Conservation (phyloP, 1,284 basidiomycete species). For the Ganoderma boninense region DNA sequence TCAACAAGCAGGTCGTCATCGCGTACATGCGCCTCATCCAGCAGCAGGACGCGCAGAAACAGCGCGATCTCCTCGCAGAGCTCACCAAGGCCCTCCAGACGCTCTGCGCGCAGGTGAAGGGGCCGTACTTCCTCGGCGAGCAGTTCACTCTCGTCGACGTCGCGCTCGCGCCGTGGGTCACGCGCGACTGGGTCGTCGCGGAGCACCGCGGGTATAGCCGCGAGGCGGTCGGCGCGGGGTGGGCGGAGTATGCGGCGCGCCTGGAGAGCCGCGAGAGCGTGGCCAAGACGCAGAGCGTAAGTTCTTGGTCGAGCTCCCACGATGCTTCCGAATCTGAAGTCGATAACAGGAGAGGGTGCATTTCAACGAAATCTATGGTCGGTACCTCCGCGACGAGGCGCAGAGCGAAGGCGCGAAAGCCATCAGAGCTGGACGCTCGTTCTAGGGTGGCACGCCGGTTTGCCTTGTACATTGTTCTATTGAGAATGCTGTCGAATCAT, state of each 20-base stretch:
- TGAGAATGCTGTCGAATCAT: too few species aligned
- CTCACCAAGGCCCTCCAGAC: slow-evolving; percentile 46
- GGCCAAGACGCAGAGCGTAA: slow-evolving; percentile 58
- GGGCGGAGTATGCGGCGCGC: slow-evolving; percentile 54
- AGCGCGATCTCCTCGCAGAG: slow-evolving; percentile 5
- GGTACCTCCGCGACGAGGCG: slow-evolving; percentile 65
- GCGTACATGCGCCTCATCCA: slow-evolving; percentile 60
- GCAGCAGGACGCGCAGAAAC: slow-evolving; percentile 59
- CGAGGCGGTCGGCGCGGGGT: slow-evolving; percentile 52
- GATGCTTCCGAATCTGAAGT: neutral
- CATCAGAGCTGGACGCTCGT: slow-evolving; percentile 34
- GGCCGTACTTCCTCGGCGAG: slow-evolving; percentile 67
- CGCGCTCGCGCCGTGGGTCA: slow-evolving; percentile 66
- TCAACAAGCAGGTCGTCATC: slow-evolving; percentile 60
- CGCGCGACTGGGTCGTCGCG: slow-evolving; percentile 55
- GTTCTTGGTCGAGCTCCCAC: slow-evolving; percentile 36
- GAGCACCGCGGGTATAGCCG: slow-evolving; percentile 60
- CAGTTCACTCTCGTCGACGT: slow-evolving; percentile 66
- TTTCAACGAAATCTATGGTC: slow-evolving; percentile 57
- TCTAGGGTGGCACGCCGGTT: neutral
- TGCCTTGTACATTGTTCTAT: neutral
- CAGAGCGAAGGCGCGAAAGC: slow-evolving; percentile 70
- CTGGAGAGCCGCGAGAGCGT: slow-evolving; percentile 58
- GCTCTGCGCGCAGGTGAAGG: slow-evolving; percentile 57
- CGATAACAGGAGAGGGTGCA: slow-evolving; percentile 54